Evolutionary conservation across 495 filamentous ascomycete species (phyloP), one percentile per base, ranked within the genome.

Genomic region (Xeromyces bisporus): DNA sequence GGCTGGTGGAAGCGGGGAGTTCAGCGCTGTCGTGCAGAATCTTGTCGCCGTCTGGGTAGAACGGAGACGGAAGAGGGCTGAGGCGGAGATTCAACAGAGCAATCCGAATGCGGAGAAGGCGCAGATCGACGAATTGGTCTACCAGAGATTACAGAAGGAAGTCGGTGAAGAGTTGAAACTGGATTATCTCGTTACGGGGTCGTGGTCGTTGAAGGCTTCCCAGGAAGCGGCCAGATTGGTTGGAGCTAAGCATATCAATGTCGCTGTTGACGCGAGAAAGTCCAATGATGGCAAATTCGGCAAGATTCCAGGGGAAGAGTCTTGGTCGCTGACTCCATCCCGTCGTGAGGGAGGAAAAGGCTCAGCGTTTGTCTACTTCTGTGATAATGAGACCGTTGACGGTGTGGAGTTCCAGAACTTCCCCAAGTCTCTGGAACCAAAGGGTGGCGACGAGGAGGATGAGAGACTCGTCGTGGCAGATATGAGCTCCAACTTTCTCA

Each of bases 381-480:
- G 87, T 54, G 82, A 89, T 51, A 94, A 94, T 39, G 87, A 94
- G 44, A 59, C 57, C 4, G 60, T 64, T 6, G 86, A 93, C 52
- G 87, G 89, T 29, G 82, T 94, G n/a, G 87, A 96, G 47, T 93
- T 86, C 44, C 82, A 77, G 9, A 46, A 39, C 2, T 84, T 91
- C 44, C 86, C 87, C 9, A 52, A 65, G 31, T 48, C 54, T 18
- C 60, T 83, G 14, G 71, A 69, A 34, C 37, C 61, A 2, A 51
- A 55, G 33, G 50, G 51, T 14, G 60, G 66, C 21, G 50, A 57
- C 25, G 67, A 71, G 28, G 68, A 65, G 10, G 57, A 65, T 28
- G 66, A 71, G 32, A 67, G 69, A 3, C 59, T 89, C 12, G 76
- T 89, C 7, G 71, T 83, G 15, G 80, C 76, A 11, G 86, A 94